Percentiles rank a stretch among this genome's conserved stretches.
Conservation (phyloP, 768 basidiomycete genomes). For the Hortiboletus flavorubellus region DNA sequence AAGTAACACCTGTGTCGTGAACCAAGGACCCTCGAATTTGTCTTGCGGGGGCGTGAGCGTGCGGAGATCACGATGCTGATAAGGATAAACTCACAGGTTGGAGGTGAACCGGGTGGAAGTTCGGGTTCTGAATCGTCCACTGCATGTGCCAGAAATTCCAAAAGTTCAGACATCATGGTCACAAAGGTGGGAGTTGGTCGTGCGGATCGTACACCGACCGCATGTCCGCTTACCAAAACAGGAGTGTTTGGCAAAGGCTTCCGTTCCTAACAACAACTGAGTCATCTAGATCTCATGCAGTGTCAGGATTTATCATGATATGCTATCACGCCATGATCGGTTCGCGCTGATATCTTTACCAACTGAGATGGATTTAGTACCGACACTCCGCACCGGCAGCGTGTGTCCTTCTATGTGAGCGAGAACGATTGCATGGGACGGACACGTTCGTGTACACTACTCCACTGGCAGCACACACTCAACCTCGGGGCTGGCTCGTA, state of each 20-base stretch:
- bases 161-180: constrained; percentile 14
- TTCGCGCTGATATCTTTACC: no score
- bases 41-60: constrained; percentile 37
- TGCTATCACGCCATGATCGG: no score
- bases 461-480: no score
- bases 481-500: no score
- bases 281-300: no score
- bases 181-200: not conserved
- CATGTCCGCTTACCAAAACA: constrained; percentile 16
- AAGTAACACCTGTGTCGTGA: constrained; percentile 83
- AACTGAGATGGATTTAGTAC: no score
- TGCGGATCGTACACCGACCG: not conserved
- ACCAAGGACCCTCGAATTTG: constrained; percentile 92
- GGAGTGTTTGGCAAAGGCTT: constrained; percentile 21
- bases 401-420: no score
- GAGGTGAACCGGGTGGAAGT: constrained; percentile 61
- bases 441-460: no score
- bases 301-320: no score
- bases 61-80: not conserved
- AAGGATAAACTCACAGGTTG: constrained; percentile 47
- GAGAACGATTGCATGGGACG: no score
- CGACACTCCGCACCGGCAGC: no score
- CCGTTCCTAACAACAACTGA: constrained; percentile 13
- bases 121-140: constrained; percentile 37
- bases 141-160: constrained; percentile 17